Conservation (phyloP, 2,329 filamentous ascomycete species). For the Tolypocladium amazonense region DNA sequence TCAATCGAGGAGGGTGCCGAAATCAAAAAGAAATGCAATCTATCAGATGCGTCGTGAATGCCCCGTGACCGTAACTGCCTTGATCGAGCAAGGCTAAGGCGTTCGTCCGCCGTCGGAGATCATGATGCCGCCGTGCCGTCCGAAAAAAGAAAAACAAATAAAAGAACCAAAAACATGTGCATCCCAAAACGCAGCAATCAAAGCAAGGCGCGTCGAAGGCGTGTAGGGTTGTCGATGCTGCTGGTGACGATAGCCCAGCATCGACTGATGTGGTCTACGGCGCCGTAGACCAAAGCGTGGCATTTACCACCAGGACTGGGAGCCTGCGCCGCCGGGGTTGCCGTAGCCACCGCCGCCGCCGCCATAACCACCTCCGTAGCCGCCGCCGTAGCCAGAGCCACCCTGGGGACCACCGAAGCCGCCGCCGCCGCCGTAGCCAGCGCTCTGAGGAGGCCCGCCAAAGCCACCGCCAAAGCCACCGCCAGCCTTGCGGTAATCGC, state of each 20-base stretch:
- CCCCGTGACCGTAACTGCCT: conserved; percentile 25
- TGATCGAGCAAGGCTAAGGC: conserved; percentile 20
- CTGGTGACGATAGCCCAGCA: not conserved
- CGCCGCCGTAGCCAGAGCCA: conserved; percentile 26
- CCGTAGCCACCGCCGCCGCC: conserved; percentile 39
- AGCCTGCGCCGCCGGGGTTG: conserved; percentile 60
- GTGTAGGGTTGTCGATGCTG: conserved; percentile 6
- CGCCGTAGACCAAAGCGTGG: conserved; percentile 33
- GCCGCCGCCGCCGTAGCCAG: conserved; percentile 32
- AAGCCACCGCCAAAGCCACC: conserved; percentile 27
- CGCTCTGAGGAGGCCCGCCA: conserved; percentile 15
- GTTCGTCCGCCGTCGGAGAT: conserved; percentile 24
- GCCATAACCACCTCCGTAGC: conserved; percentile 30
- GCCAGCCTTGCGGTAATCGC: conserved; percentile 78
- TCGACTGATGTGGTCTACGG: conserved; percentile 4
- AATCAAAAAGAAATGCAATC: conserved; percentile 33
- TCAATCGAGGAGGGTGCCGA: conserved; percentile 31
- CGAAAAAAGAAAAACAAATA: conserved; percentile 8
- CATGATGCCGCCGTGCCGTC: conserved; percentile 32
- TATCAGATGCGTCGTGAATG: conserved; percentile 33
- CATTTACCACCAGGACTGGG: conserved; percentile 56
- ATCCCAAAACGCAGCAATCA: conserved; percentile 12
- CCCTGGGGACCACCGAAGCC: conserved; percentile 21
- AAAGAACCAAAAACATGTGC: conserved; percentile 7
- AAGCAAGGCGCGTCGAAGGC: conserved; percentile 6